A percentile compares a stretch with the other conserved stretches of the same genome.
These are phyloP conservation scores for Closterium sp. DNA, from an alignment of 139 green algal genomes.

Conservation along the genomic window DNA sequence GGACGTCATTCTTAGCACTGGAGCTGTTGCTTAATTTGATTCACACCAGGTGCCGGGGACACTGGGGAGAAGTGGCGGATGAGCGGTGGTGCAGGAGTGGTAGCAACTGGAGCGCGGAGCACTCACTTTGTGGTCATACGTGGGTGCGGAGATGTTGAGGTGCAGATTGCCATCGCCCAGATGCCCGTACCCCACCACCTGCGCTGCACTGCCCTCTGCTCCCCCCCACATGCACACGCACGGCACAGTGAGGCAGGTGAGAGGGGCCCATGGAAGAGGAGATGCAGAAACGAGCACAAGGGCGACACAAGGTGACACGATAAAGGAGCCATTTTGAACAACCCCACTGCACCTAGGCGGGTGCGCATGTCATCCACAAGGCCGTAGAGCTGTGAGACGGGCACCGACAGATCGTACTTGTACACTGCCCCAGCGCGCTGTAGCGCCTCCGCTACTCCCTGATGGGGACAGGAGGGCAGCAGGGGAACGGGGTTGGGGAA, in stretches of 20 bases:
- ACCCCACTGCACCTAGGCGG: slow-evolving; percentile 23
- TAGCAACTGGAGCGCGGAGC: no score
- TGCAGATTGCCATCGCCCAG: slow-evolving; percentile 96
- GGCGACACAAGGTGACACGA: no score
- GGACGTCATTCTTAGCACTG: no score
- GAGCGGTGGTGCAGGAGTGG: no score
- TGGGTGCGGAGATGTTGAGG: slow-evolving; percentile 82
- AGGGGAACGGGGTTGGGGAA: no score
- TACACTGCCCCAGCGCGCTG: slow-evolving; percentile 55
- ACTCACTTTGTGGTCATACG: slow-evolving; percentile 20
- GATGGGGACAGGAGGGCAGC: no score
- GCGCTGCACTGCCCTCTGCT: slow-evolving; percentile 25
- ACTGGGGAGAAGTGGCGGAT: no score
- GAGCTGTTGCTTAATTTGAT: no score
- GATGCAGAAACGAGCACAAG: background rate
- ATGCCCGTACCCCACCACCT: slow-evolving; percentile 91
- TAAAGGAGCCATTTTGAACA: background rate
- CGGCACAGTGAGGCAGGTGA: background rate
- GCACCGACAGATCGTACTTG: slow-evolving; percentile 88
- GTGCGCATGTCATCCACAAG: slow-evolving; percentile 74
- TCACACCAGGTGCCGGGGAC: no score
- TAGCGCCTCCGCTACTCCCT: slow-evolving; percentile 65
- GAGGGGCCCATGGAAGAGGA: background rate
- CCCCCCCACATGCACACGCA: background rate
- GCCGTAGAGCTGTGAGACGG: slow-evolving; percentile 72